Percentiles rank a stretch among this genome's conserved stretches.
phyloP scores from a whole-genome alignment of 768 basidiomycete species.

The Leccinellum rugosiceps region DNA sequence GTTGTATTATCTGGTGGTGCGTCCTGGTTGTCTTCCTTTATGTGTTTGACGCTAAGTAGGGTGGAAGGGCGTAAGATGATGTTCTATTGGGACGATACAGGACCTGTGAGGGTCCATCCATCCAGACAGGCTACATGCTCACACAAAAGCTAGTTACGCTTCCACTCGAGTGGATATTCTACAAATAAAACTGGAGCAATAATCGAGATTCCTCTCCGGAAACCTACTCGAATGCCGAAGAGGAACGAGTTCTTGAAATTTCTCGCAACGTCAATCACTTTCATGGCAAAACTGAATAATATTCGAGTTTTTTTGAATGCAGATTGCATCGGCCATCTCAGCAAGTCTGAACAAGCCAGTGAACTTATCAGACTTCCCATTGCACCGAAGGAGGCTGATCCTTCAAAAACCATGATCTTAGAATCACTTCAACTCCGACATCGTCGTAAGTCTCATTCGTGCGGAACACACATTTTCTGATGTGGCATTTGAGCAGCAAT shows the following conservation, averaged over 20 bases:
- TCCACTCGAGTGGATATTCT: slow-evolving; percentile 54
- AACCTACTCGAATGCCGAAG: slow-evolving; percentile 69
- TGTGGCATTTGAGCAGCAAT: too few relatives aligned
- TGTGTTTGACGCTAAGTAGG: not conserved
- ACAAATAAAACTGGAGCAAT: slow-evolving; percentile 59
- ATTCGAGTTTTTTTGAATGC: slow-evolving; percentile 80
- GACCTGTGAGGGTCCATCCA: slow-evolving; percentile 50
- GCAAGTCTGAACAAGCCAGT: slow-evolving; percentile 52
- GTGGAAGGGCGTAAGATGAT: slow-evolving; percentile 77
- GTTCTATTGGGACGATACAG: slow-evolving; percentile 82
- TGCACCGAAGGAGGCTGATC: slow-evolving; percentile 52
- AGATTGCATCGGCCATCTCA: slow-evolving; percentile 58
- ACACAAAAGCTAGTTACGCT: slow-evolving; percentile 53
- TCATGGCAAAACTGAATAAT: slow-evolving; percentile 74
- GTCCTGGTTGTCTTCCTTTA: slow-evolving; percentile 13
- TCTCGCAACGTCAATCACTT: slow-evolving; percentile 84
- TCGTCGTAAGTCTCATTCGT: slow-evolving; percentile 13
- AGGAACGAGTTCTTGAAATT: slow-evolving; percentile 85
- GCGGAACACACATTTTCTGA: too few relatives aligned
- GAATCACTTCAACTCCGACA: slow-evolving; percentile 37
- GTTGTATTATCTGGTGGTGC: slow-evolving; percentile 71
- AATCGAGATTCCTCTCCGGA: slow-evolving; percentile 81
- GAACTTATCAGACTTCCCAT: slow-evolving; percentile 49
- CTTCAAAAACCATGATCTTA: slow-evolving; percentile 54
- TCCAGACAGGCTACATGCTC: slow-evolving; percentile 25